These are phyloP conservation scores for Cystobasidiopsis lactophilus DNA, from an alignment of 768 basidiomycete species.

Conservation along the genomic window DNA sequence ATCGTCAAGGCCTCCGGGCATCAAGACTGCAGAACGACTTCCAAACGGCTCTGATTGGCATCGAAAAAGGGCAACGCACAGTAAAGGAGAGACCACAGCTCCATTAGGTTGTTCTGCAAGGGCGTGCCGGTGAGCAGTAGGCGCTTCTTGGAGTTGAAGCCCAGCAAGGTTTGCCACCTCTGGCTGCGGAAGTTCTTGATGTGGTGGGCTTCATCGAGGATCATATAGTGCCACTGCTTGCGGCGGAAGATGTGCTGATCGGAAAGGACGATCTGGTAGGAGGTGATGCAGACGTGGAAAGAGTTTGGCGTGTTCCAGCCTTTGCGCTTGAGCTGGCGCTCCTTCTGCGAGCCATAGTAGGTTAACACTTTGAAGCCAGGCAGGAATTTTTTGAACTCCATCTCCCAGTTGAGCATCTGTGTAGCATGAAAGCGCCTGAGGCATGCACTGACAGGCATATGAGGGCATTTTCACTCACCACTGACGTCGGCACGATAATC, in stretches of 20 bases:
- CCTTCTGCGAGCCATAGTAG: slow-evolving; percentile 70
- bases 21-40: slow-evolving; percentile 29
- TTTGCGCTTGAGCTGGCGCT: slow-evolving; percentile 41
- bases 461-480: slow-evolving; percentile 23
- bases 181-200: slow-evolving; percentile 67
- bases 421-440: no score
- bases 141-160: slow-evolving; percentile 59
- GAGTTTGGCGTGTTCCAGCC: slow-evolving; percentile 19
- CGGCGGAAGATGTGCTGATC: slow-evolving; percentile 19
- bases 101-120: slow-evolving; percentile 77
- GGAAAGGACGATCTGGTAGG: slow-evolving; percentile 34
- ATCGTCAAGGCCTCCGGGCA: slow-evolving; percentile 41
- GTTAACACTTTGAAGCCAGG: slow-evolving; percentile 47
- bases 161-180: slow-evolving; percentile 16
- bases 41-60: not conserved
- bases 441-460: slow-evolving; percentile 22
- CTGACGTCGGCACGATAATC: slow-evolving; percentile 77
- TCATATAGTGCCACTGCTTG: slow-evolving; percentile 57
- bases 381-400: slow-evolving; percentile 30
- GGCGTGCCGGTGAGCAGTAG: slow-evolving; percentile 93
- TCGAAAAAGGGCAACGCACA: slow-evolving; percentile 3
- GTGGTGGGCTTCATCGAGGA: slow-evolving; percentile 86
- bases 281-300: slow-evolving; percentile 40
- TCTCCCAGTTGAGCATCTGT: slow-evolving; percentile 19
- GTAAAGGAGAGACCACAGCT: slow-evolving; percentile 26